Percentiles rank a stretch among this genome's conserved stretches.
Evolutionary conservation across 192 early-diverging fungal species (phyloP).

Genomic region (Coemansia sp.): DNA sequence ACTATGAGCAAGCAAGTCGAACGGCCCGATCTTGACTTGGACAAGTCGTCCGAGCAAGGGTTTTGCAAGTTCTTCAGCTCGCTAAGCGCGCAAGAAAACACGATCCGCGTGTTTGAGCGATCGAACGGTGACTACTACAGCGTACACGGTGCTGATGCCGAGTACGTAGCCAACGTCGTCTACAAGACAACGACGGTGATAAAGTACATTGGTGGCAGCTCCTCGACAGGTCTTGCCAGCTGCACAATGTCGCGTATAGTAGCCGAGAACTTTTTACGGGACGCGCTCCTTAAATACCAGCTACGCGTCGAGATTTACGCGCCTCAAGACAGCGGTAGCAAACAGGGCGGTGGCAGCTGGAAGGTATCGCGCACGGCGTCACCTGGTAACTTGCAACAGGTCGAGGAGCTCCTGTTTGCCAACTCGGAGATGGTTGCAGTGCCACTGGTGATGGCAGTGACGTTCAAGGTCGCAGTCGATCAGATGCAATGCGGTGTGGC

Average conservation of each 20-base stretch:
- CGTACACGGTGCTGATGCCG: conserved; percentile 87
- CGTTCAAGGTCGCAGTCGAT: conserved; percentile 42
- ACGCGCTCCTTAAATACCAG: conserved; percentile 74
- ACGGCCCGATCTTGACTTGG: conserved; percentile 39
- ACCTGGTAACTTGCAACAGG: conserved; percentile 89
- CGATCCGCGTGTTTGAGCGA: conserved; percentile 57
- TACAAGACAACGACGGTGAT: conserved; percentile 93
- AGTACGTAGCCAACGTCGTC: conserved; percentile 81
- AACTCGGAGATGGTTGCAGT: conserved; percentile 70
- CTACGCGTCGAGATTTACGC: conserved; percentile 87
- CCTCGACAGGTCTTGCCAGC: conserved; percentile 66
- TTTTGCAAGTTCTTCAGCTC: conserved; percentile 41
- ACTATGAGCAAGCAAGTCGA: conserved; percentile 35
- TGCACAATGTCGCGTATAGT: conserved; percentile 79
- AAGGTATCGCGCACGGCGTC: conserved; percentile 69
- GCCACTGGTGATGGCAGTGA: conserved; percentile 84
- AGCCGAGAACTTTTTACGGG: conserved; percentile 77
- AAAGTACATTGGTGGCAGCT: conserved; percentile 81
- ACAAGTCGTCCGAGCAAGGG: conserved; percentile 47
- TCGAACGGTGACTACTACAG: conserved; percentile 77
- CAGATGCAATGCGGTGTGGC: conserved; percentile 70
- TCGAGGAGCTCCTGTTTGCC: conserved; percentile 89
- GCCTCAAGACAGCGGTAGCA: conserved; percentile 33
- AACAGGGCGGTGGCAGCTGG: conserved; percentile 49
- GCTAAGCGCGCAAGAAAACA: conserved; percentile 36